phyloP scores from a whole-genome alignment of 441 rosid genomes.

The Gossypium schwendimanii region DNA sequence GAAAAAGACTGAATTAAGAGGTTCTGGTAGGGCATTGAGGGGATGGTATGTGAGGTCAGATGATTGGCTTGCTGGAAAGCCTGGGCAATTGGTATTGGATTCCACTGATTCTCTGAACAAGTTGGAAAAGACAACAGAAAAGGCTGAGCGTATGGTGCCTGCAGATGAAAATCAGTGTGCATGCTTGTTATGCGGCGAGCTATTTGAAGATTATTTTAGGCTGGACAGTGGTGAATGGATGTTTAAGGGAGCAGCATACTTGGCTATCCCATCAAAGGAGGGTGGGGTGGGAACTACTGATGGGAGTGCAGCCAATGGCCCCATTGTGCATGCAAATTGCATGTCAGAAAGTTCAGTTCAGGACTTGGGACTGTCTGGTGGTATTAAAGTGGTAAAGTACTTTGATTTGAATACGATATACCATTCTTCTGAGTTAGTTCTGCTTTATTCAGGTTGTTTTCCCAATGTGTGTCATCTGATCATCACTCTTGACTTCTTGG shows the following conservation, averaged over 20 bases:
- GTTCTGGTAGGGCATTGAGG: conserved; percentile 31
- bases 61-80: conserved; percentile 59
- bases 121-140: conserved; percentile 22
- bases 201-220: conserved; percentile 77
- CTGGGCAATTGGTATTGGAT: conserved; percentile 35
- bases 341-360: conserved; percentile 38
- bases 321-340: conserved; percentile 66
- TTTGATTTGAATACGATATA: neutral
- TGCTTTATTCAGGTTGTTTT: neutral
- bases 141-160: conserved; percentile 45
- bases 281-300: conserved; percentile 18
- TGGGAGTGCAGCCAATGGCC: conserved; percentile 38
- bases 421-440: neutral
- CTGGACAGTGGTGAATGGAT: conserved; percentile 57
- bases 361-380: conserved; percentile 46
- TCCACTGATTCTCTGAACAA: conserved; percentile 27
- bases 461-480: conserved; percentile 11
- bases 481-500: conserved; percentile 8
- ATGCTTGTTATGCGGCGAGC: conserved; percentile 79
- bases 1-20: conserved; percentile 35
- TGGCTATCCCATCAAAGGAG: conserved; percentile 28
- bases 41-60: conserved; percentile 61
- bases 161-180: conserved; percentile 83
- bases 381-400: conserved; percentile 48
- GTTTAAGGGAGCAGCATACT: conserved; percentile 64